Percentiles rank a stretch among this genome's conserved stretches.
Evolutionary conservation across 306 rosid genomes (phyloP).

Genomic region (Glycyrrhiza uralensis): DNA sequence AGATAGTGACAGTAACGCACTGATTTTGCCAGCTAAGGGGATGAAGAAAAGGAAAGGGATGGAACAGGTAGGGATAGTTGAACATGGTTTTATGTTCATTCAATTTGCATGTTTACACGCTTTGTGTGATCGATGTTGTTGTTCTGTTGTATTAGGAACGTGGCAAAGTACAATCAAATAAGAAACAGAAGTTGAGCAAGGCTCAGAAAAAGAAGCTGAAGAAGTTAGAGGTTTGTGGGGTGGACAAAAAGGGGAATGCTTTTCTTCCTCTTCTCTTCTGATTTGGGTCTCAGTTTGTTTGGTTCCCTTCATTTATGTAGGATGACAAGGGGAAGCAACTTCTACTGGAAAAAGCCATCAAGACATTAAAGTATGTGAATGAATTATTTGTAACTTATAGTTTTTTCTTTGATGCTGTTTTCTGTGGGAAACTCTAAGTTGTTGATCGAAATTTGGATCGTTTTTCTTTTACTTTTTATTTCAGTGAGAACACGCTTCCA

Average conservation of each 20-base stretch:
- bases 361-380: constrained; percentile 58
- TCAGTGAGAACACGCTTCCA: constrained; percentile 71
- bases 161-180: constrained; percentile 30
- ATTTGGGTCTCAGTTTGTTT: constrained; percentile 19
- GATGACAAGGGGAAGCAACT: constrained; percentile 63
- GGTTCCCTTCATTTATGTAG: constrained; percentile 37
- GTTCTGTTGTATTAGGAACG: constrained; percentile 35
- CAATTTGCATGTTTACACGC: not conserved
- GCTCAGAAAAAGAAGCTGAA: constrained; percentile 68
- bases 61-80: constrained; percentile 34
- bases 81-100: not conserved
- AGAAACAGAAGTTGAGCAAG: constrained; percentile 57
- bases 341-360: constrained; percentile 53
- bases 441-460: constrained; percentile 7
- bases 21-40: constrained; percentile 39
- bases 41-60: constrained; percentile 48
- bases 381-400: not conserved
- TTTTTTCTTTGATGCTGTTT: not conserved
- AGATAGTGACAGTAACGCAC: constrained; percentile 45
- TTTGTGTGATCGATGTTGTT: constrained; percentile 9
- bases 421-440: not conserved
- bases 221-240: constrained; percentile 65
- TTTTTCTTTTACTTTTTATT: not conserved
- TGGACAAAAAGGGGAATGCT: not conserved
- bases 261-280: constrained; percentile 13